A percentile compares a stretch with the other conserved stretches of the same genome.
Evolutionary conservation across 2,329 filamentous ascomycete species (phyloP).

Genomic region (Pseudogymnoascus sp.): DNA sequence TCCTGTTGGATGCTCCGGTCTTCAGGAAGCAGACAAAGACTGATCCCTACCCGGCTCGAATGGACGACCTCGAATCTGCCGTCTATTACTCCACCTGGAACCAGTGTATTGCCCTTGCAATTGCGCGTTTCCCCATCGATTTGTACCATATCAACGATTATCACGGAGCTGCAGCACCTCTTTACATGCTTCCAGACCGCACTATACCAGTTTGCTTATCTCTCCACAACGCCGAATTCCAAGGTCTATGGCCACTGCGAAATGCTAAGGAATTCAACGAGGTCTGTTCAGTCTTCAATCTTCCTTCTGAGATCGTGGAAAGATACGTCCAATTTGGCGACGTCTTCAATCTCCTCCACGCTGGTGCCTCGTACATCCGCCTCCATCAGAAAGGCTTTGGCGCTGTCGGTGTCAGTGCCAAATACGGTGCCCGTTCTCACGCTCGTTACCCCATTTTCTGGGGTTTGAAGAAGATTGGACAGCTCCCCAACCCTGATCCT

Average conservation of each 20-base stretch:
- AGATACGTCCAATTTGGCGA: conserved; percentile 38
- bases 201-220: conserved; percentile 57
- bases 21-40: conserved; percentile 57
- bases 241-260: conserved; percentile 62
- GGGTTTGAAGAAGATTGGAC: conserved; percentile 58
- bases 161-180: conserved; percentile 54
- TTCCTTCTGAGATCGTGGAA: conserved; percentile 59
- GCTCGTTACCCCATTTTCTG: conserved; percentile 64
- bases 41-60: conserved; percentile 59
- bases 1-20: conserved; percentile 51
- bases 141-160: conserved; percentile 64
- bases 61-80: conserved; percentile 62
- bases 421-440: conserved; percentile 60
- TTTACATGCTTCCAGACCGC: conserved; percentile 53
- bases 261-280: conserved; percentile 54
- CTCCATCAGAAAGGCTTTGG: conserved; percentile 62
- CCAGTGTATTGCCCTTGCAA: conserved; percentile 57
- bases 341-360: conserved; percentile 61
- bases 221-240: conserved; percentile 63
- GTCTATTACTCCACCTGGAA: conserved; percentile 67
- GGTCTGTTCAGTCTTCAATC: conserved; percentile 58
- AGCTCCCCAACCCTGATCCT: conserved; percentile 64
- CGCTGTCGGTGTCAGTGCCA: conserved; percentile 60
- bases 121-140: conserved; percentile 55
- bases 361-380: conserved; percentile 57